These are phyloP conservation scores for Stachybotrys elegans DNA, from an alignment of 2,329 filamentous ascomycete genomes.

Conservation along the genomic window DNA sequence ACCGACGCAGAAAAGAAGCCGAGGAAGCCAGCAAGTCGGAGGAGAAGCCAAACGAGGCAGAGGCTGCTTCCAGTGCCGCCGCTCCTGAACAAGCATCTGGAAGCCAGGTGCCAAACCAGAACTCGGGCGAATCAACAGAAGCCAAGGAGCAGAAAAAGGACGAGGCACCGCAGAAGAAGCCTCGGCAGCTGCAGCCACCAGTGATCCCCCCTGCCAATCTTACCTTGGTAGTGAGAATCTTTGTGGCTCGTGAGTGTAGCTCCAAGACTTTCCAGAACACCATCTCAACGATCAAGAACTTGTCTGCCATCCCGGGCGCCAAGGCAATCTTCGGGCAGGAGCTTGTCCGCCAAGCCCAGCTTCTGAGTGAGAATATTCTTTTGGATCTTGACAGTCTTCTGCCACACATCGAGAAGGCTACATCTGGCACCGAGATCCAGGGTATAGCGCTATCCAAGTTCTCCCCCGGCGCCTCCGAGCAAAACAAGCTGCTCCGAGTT, in stretches of 20 bases:
- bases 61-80: conserved; percentile 10
- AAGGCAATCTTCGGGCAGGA: conserved; percentile 91
- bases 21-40: conserved; percentile 42
- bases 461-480: conserved; percentile 90
- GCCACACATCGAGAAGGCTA: conserved; percentile 79
- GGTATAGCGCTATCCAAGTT: conserved; percentile 92
- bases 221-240: conserved; percentile 90
- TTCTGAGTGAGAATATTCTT: conserved; percentile 79
- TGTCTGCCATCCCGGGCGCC: conserved; percentile 86
- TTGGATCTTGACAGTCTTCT: conserved; percentile 79
- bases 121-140: conserved; percentile 16
- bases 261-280: conserved; percentile 98
- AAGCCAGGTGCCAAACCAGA: conserved; percentile 19
- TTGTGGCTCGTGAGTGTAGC: conserved; percentile 92
- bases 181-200: conserved; percentile 67
- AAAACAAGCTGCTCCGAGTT: conserved; percentile 90
- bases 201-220: conserved; percentile 85
- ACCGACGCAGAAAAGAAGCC: conserved; percentile 77
- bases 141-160: conserved; percentile 31
- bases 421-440: conserved; percentile 90
- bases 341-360: conserved; percentile 79
- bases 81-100: conserved; percentile 14
- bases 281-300: conserved; percentile 95
- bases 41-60: conserved; percentile 30
- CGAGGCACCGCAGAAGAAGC: conserved; percentile 39